Base-by-base conservation (phyloP, 352 stramenopile genomes). In the Thalassiosira pacifica region DNA sequence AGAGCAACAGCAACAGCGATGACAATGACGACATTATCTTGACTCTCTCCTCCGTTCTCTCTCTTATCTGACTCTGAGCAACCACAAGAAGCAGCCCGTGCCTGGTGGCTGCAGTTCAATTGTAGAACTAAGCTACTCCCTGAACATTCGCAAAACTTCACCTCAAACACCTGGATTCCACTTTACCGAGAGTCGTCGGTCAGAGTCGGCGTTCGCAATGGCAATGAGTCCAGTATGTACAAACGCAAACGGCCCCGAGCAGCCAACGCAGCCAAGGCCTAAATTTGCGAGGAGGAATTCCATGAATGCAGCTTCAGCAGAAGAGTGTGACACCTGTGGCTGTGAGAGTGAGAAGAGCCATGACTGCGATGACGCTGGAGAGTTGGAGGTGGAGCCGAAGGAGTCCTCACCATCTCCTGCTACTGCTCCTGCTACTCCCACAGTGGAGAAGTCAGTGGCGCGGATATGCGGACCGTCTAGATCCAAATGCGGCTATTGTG, bases 401-500 rank as follows among this genome's bases (percentile, higher is more conserved):
- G 18, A 29, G 52, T 3, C 24, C 3, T 61, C 42, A 11, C 42
- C 10, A 55, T 55, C 11, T 11, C 42, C 10, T 19, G 42, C 19
- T 55, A 19, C 42, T 19, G 19, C 24, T 61, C 52, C 52, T 29
- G 5, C 19, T 61, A 5, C 27, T 52, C 61, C 65, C 65, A 32
- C 13, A 9, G 27, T 59, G 31, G 19, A 45, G 26, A 79, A 79
- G 40, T 73, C 68, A 53, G 32, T 90, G 11, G 79, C 92, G 45
- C 59, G 85, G 42, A 65, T 93, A 16, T 94, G 86, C 64, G 90
- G 88, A 10, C 76, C 84, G 42, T 88, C 76, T 31, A 72, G 65
- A 60, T 82, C 81, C 2, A 86, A 88, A 74, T 95, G 91, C 64
- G 91, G 91, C 13, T 95, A 95, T 67, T 95, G 91, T 61, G 72